These are phyloP conservation scores for Linum trigynum DNA, from an alignment of 345 rosid species.

Conservation along the genomic window DNA sequence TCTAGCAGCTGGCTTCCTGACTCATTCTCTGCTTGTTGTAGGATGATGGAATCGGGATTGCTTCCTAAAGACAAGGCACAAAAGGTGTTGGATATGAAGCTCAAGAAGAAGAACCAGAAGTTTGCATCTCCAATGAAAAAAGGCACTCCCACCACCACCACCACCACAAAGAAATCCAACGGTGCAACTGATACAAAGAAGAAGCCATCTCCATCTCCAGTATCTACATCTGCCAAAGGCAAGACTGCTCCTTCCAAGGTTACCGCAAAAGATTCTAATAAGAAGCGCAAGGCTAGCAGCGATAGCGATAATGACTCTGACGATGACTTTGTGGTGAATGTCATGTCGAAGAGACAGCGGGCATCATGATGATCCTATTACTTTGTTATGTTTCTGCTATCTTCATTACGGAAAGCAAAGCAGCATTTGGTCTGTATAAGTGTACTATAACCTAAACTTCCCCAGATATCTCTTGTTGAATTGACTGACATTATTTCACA, in stretches of 20 bases:
- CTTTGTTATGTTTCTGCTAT: not conserved
- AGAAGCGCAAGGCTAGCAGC: slow-evolving; percentile 45
- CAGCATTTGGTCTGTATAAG: no score
- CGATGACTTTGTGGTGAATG: slow-evolving; percentile 33
- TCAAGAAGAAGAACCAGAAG: slow-evolving; percentile 36
- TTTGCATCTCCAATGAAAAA: slow-evolving; percentile 47
- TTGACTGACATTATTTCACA: not conserved
- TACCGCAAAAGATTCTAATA: slow-evolving; percentile 27
- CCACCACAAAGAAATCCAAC: slow-evolving; percentile 25
- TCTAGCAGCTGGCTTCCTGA: not conserved
- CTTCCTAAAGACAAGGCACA: slow-evolving; percentile 61
- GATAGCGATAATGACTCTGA: slow-evolving; percentile 48
- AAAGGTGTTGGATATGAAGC: slow-evolving; percentile 62
- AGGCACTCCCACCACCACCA: slow-evolving; percentile 15
- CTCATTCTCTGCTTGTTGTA: slow-evolving; percentile 18
- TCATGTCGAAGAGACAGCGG: slow-evolving; percentile 42
- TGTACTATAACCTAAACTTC: no score
- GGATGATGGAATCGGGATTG: slow-evolving; percentile 98
- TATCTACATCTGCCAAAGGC: slow-evolving; percentile 30
- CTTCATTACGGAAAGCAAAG: no score
- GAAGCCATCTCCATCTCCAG: slow-evolving; percentile 15
- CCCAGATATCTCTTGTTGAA: not conserved
- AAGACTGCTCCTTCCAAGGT: slow-evolving; percentile 33
- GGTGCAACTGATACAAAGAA: slow-evolving; percentile 29
- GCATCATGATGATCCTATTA: slow-evolving; percentile 15